Evolutionary conservation across 2,329 filamentous ascomycete genomes (phyloP), one percentile per base, ranked within the genome.

Genomic region (Cladophialophora chaetospira): DNA sequence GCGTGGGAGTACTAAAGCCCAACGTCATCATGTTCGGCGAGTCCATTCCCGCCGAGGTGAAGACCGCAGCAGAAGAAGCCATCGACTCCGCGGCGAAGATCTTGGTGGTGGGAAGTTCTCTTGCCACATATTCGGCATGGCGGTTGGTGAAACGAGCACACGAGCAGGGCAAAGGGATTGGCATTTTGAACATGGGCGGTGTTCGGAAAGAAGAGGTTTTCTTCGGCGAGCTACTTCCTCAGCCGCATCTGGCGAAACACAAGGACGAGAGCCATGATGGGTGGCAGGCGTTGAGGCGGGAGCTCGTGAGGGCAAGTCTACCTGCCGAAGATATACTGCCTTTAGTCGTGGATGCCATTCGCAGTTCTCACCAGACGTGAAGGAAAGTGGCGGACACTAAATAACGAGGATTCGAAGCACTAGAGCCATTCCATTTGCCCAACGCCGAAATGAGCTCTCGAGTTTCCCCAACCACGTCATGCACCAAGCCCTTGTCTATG

Each of bases 11-110:
- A 33, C 72, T 99, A 53, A 97, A 97, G 69, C 94, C 94, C 3
- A 89, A 89, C 0, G 92, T 99, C 2, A 86, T 92, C 66, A 97
- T 97, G 91, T 97, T 97, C 71, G 94, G 94, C 13, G 94, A 97
- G 73, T 92, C 85, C 58, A 96, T 97, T 47, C 78, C 83, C 0
- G 72, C 75, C 1, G 67, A 74, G 1, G 86, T 92, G 31, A 97
- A 95, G 71, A 72, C 76, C 1, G 85, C 85, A 0, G 93, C 92
- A 1, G 92, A 97, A 69, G 75, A 84, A 25, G 88, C 88, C 10
- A 84, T 97, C 47, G 89, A 97, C 67, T 80, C 81, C 25, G 88
- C 91, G 1, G 85, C 85, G 4, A 83, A 84, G 57, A 73, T 97
- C 31, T 77, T 97, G 19, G 82, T 97, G 6, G 72, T 97, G 13